Evolutionary conservation across 805 yeast species (phyloP).

Genomic region (Barnettozyma wickerhamii): DNA sequence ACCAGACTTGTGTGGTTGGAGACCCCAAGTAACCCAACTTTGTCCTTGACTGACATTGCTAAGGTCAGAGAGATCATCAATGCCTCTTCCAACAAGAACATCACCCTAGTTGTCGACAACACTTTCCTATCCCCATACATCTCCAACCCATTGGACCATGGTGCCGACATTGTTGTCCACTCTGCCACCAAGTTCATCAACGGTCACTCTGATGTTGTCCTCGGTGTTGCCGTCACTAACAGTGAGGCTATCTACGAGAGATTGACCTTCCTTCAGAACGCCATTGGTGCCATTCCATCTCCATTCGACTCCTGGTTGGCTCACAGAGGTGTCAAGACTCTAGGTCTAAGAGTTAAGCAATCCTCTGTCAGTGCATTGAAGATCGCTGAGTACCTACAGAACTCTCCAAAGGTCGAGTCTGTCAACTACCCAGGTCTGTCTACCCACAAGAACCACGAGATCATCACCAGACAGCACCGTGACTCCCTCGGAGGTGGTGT

Average conservation of each 20-base stretch:
- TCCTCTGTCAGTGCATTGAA: constrained; percentile 61
- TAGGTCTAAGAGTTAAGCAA: constrained; percentile 73
- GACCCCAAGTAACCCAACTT: constrained; percentile 85
- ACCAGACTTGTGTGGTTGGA: constrained; percentile 85
- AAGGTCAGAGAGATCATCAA: constrained; percentile 54
- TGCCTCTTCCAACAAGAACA: constrained; percentile 43
- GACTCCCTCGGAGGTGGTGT: constrained; percentile 88
- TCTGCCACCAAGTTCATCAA: constrained; percentile 88
- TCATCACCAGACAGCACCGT: constrained; percentile 73
- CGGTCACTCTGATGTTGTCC: constrained; percentile 89
- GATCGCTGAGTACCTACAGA: constrained; percentile 60
- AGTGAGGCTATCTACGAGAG: constrained; percentile 53
- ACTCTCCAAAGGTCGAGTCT: constrained; percentile 47
- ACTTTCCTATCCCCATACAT: constrained; percentile 85
- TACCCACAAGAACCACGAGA: constrained; percentile 55
- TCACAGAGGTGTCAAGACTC: constrained; percentile 85
- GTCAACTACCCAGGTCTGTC: constrained; percentile 85
- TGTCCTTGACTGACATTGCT: constrained; percentile 70
- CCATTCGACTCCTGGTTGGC: constrained; percentile 92
- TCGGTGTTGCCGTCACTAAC: constrained; percentile 79
- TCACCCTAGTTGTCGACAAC: constrained; percentile 76
- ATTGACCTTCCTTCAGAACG: constrained; percentile 77
- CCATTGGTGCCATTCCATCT: constrained; percentile 85
- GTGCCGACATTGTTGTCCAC: constrained; percentile 86
- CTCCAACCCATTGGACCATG: constrained; percentile 76